phyloP scores from a whole-genome alignment of 2,329 filamentous ascomycete genomes.

The Aspergillus aculeatus region DNA sequence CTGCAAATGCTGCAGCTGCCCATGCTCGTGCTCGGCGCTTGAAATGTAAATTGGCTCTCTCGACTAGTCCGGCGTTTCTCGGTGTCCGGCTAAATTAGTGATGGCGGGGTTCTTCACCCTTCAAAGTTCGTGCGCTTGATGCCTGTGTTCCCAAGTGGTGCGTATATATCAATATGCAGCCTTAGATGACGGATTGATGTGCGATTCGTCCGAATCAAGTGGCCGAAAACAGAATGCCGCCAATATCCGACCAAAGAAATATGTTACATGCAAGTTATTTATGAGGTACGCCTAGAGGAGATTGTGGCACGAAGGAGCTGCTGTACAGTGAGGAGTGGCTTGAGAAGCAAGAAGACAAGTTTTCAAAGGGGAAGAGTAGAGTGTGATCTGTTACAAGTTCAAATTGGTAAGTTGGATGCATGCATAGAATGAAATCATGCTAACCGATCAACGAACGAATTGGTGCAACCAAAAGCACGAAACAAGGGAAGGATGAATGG shows the following conservation, averaged over 20 bases:
- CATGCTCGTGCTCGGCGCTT: conserved; percentile 32
- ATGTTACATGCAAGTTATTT: conserved; percentile 19
- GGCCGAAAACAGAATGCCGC: conserved; percentile 13
- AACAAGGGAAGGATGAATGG: conserved; percentile 1
- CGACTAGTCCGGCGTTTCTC: neutral
- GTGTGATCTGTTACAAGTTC: neutral
- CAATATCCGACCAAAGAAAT: conserved; percentile 10
- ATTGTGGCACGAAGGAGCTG: conserved; percentile 3
- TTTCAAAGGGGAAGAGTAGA: neutral
- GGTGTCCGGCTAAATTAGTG: neutral
- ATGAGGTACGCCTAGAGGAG: neutral
- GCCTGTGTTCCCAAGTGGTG: neutral
- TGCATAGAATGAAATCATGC: conserved; percentile 4
- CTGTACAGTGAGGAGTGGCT: conserved; percentile 13
- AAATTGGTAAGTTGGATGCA: neutral
- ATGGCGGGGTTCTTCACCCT: neutral
- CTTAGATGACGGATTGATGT: neutral
- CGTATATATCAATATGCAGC: neutral
- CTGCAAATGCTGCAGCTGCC: conserved; percentile 26
- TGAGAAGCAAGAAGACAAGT: conserved; percentile 1
- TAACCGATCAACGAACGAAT: conserved; percentile 18
- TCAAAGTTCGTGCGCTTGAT: neutral
- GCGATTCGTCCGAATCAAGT: neutral
- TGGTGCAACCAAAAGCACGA: neutral
- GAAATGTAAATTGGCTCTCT: conserved; percentile 3